These are phyloP conservation scores for Chaetomium strumarium DNA, from an alignment of 2,329 filamentous ascomycete genomes.

Conservation along the genomic window DNA sequence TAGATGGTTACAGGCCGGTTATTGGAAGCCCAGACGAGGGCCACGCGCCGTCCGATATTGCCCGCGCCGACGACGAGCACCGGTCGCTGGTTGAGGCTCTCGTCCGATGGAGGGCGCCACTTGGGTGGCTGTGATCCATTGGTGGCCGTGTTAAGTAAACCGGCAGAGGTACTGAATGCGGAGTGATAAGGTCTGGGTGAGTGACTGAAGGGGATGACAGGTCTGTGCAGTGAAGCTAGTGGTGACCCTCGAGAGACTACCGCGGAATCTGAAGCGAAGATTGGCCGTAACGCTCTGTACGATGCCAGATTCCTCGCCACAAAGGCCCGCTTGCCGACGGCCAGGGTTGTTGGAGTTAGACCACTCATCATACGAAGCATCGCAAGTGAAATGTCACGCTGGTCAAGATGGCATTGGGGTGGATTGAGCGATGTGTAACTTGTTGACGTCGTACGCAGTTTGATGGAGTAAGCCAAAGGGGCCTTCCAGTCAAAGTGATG, in stretches of 20 bases:
- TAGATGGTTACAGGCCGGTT: conserved; percentile 27
- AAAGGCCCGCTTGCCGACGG: background rate
- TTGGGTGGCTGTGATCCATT: conserved; percentile 3
- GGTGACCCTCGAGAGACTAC: background rate
- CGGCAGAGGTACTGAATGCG: conserved; percentile 7
- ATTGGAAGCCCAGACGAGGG: conserved; percentile 30
- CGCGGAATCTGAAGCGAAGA: background rate
- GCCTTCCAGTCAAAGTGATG: too few relatives aligned
- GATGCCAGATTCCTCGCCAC: background rate
- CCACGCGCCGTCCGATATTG: conserved; percentile 36
- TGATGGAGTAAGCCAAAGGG: too few relatives aligned
- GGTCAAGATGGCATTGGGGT: background rate
- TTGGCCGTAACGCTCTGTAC: background rate
- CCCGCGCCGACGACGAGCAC: conserved; percentile 38
- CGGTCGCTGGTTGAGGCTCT: conserved; percentile 31
- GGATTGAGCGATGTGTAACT: background rate
- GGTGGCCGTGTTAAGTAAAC: background rate
- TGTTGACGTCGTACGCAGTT: too few relatives aligned
- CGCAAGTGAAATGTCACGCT: background rate
- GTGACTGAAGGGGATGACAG: background rate
- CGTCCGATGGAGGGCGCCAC: conserved; percentile 25
- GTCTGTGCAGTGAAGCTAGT: background rate
- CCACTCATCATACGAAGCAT: conserved; percentile 1
- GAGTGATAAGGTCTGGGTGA: background rate
- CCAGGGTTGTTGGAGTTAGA: conserved; percentile 2